Evolutionary conservation across 2,329 filamentous ascomycete species (phyloP), one percentile per base, ranked within the genome.

Genomic region (Conoideocrella luteorostrata): DNA sequence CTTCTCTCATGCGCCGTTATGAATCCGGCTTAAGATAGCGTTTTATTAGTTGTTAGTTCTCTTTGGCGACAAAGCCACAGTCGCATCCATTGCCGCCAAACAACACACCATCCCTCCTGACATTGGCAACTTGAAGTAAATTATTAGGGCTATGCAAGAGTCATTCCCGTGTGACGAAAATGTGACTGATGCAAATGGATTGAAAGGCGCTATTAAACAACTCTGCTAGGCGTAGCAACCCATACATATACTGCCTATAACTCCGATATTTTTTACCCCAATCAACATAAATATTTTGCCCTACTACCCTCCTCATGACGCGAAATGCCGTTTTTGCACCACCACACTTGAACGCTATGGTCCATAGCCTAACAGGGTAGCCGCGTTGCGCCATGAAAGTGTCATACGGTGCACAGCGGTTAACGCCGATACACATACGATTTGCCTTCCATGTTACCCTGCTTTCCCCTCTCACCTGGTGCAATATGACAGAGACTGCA

Each of bases 191-290:
- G 38, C 38, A 22, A 11, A 32, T 30, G 12, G 17, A 39, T 26
- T 7, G 24, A 38, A 28, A 38, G 15, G 36, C 22, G 36, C 36
- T 26, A 11, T 22, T n/a, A n/a, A 41, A 34, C 1, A 41, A 41
- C 6, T n/a, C n/a, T n/a, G n/a, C n/a, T n/a, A n/a, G n/a, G n/a
- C n/a, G n/a, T n/a, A n/a, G 39, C 39, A 41, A 22, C 39, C 39
- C 39, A 32, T 22, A 4, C 26, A 28, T 28, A 36, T 17, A 43
- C 30, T 26, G 33, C 22, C 40, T 32, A 38, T 33, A 32, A 43
- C 34, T 43, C 41, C 41, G 17, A 7, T 28, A 17, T 41, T 18
- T 42, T 26, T 24, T 26, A 20, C 7, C 26, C 41, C 41, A 12
- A 30, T 23, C 24, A 36, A 20, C 41, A n/a, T 20, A 11, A 15